Percentiles rank a stretch among this genome's conserved stretches.
Evolutionary conservation across 202 grass and related monocot species (phyloP).

Genomic region (Schoenoplectus tabernaemontani): DNA sequence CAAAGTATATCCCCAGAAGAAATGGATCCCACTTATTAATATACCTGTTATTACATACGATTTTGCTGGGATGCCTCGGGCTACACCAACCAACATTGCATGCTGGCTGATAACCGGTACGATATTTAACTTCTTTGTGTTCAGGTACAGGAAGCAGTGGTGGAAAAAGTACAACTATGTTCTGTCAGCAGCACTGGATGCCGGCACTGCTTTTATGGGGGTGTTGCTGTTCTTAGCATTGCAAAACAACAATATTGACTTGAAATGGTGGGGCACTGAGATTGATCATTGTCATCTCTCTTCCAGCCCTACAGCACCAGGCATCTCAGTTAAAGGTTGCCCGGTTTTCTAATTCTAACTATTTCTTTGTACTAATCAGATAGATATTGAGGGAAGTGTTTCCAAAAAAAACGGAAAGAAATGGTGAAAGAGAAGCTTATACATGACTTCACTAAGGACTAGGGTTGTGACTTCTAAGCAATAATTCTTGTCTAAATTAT

Average conservation of each 20-base stretch:
- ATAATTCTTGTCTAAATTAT: not conserved
- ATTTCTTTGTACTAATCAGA: not conserved
- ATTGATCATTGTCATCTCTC: constrained; percentile 93
- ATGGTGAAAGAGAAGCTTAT: not conserved
- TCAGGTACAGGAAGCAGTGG: constrained; percentile 84
- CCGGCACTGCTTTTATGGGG: constrained; percentile 96
- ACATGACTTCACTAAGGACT: not conserved
- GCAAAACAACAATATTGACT: constrained; percentile 73
- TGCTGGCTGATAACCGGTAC: constrained; percentile 90
- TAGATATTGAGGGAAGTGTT: not conserved
- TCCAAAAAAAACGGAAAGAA: not conserved
- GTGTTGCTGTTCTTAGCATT: constrained; percentile 98
- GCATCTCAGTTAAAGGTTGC: constrained; percentile 82
- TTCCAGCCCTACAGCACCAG: constrained; percentile 75
- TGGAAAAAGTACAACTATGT: constrained; percentile 99
- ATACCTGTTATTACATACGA: constrained; percentile 94
- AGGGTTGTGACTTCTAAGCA: not conserved
- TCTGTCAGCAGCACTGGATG: constrained; percentile 90
- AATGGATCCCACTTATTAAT: constrained; percentile 96
- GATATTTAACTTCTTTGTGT: constrained; percentile 94
- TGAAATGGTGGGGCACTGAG: constrained; percentile 96
- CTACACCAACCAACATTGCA: constrained; percentile 95
- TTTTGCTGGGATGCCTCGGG: constrained; percentile 94
- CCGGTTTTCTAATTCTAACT: constrained; percentile 52
- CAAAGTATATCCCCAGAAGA: constrained; percentile 81